Base-by-base conservation (phyloP, 2,329 filamentous ascomycete genomes). In the Dothideomycetes sp. region DNA sequence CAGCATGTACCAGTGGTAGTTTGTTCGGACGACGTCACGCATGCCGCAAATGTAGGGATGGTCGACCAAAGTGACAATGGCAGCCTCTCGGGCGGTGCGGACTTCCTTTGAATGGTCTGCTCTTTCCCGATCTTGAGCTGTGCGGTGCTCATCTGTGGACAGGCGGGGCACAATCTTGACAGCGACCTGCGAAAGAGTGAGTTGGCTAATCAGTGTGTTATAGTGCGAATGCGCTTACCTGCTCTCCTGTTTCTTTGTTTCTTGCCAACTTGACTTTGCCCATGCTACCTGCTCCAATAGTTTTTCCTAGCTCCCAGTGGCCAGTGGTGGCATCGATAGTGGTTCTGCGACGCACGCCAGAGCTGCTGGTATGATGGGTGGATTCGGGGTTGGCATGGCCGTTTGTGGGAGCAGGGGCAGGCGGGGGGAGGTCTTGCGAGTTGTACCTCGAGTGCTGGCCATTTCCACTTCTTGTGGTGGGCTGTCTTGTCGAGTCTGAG, bases 1-100 rank as follows among this genome's bases (percentile, higher is more conserved):
- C 37, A 98, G 78, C 91, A 98, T 98, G 64, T 98, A 98, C 91
- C 91, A 98, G 63, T 98, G 91, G 59, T 95, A 91, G 55, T 91
- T 89, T 37, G 91, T 96, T 42, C 88, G 81, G 41, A 96, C 83
- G 18, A 95, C 87, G 64, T 98, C 91, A 49, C 87, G 79, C 73
- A 98, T 84, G 43, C 84, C 87, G 59, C 91, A 96, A 43, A 98
- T 93, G 57, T 94, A 93, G 11, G 89, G 91, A 55, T 96, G 91
- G 55, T 87, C 86, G 42, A 95, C 75, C 35, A 98, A 77, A 18
- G 85, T 94, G 47, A 95, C 89, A 55, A 98, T 96, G 50, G 91
- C 91, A 31, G 91, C 89, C 61, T 98, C 91, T 55, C 91, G 78
- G 31, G 89, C 87, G 11, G 91, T 96, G 43, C 91, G 78, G 50